Base-by-base conservation (phyloP, 2,329 filamentous ascomycete genomes). In the Microdochium bolleyi region DNA sequence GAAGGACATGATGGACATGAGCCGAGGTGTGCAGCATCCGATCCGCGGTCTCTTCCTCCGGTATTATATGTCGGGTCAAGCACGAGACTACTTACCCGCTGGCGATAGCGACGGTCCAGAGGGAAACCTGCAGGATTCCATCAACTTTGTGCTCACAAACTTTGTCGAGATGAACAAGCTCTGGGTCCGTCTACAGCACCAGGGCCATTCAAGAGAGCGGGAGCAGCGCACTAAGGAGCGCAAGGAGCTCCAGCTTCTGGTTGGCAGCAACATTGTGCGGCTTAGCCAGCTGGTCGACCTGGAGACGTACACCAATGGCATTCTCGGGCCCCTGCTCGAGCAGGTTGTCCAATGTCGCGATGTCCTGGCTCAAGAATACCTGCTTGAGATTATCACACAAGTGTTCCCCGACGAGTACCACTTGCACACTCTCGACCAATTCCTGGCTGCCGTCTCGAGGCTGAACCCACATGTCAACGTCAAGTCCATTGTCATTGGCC, bases 1-100 rank as follows among this genome's bases (percentile, higher is more conserved):
- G 94, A 99, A 99, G 73, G 94, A 99, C 70, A 99, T 99, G 94
- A 99, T 99, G 94, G 94, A 99, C 72, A 99, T 99, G 94, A 97
- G 91, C 72, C 83, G 94, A 57, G 94, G 94, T 53, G 92, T 99
- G 22, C 94, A 99, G 66, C 94, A 99, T 70, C 94, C 94, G 16
- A 92, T 96, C 57, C 89, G 94, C 54, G 94, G 94, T 19, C 78
- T 99, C 52, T 99, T 99, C 68, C 74, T 99, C 63, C 85, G 94
- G 66, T 99, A 99, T 72, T 99, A 96, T 67, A 81, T 99, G 51
- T 94, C 90, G 24, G 92, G 94, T 37, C 94, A 99, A 73, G 92
- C 94, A 38, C 82, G 94, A 63, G 94, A 99, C 70, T 84, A 84
- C 67, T 77, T 99, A 51, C 94, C 94, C 0, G 82, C 82, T 1